Base-by-base conservation (phyloP, 2,329 filamentous ascomycete genomes). In the Nannizzia gypsea region DNA sequence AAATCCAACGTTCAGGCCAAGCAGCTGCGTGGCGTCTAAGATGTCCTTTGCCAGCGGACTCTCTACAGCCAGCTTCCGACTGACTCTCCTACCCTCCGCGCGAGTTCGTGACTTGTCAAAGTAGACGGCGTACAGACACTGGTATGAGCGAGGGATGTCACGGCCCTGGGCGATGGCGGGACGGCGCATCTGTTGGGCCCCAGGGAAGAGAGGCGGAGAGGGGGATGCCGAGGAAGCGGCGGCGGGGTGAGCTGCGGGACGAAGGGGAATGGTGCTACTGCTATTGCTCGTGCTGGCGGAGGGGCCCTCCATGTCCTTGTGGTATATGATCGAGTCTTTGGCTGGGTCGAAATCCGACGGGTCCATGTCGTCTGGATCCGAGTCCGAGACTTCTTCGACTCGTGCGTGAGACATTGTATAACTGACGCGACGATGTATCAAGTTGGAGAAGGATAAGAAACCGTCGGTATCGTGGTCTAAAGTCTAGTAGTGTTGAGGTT, bases 121-220 rank as follows among this genome's bases (percentile, higher is more conserved):
- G 81, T 99, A 99, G 62, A 97, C 78, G 0, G 93, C 92, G 77
- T 99, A 99, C 26, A 99, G 80, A 74, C 89, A 92, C 73, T 93
- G 88, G 78, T 85, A 96, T 74, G 84, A 78, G 70, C 87, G 88
- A 73, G 89, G 79, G 61, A 78, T 78, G 63, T 83, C 79, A 61
- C 77, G 78, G 36, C 31, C 52, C 54, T 26, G 59, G 38, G 71
- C 67, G 66, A 68, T 66, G 68, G 66, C 42, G 66, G 65, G 56
- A 62, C 64, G 62, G 59, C 59, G n/a, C 64, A 57, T 28, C n/a
- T 54, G 50, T 26, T 26, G 50, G 52, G 38, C 15, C 86, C 67
- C 79, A 76, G 76, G 71, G 58, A 81, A 75, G 71, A 54, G 50
- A 13, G 48, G 36, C 76, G 64, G 11, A 61, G 76, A 71, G 57